These are phyloP conservation scores for Suhomyces bokatorum DNA, from an alignment of 1,139 yeast genomes.

Conservation along the genomic window DNA sequence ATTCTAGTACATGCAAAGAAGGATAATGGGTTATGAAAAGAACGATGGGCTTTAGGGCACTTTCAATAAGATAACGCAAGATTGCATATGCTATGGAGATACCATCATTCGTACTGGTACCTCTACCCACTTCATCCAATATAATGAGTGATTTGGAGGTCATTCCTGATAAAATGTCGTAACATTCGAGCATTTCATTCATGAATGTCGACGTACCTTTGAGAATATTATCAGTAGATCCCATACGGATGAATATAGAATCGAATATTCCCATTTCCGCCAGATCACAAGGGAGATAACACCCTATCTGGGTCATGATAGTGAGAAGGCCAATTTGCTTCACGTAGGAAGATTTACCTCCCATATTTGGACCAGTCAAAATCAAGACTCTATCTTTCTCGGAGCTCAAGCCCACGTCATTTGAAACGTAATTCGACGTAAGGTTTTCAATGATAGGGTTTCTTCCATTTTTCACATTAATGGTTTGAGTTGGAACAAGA, in stretches of 20 bases:
- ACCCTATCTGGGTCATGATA: slow-evolving; percentile 55
- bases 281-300: slow-evolving; percentile 40
- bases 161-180: slow-evolving; percentile 48
- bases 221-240: slow-evolving; percentile 70
- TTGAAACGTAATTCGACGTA: slow-evolving; percentile 59
- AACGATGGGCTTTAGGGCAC: slow-evolving; percentile 51
- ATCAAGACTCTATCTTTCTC: slow-evolving; percentile 54
- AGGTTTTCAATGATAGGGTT: slow-evolving; percentile 78
- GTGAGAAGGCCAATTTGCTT: slow-evolving; percentile 61
- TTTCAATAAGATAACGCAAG: slow-evolving; percentile 57
- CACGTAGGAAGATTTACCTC: slow-evolving; percentile 72
- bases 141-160: slow-evolving; percentile 57
- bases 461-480: slow-evolving; percentile 56
- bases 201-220: slow-evolving; percentile 74
- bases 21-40: slow-evolving; percentile 90
- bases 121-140: slow-evolving; percentile 70
- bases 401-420: slow-evolving; percentile 55
- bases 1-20: slow-evolving; percentile 56
- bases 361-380: slow-evolving; percentile 78
- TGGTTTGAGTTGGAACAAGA: slow-evolving; percentile 47
- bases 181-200: slow-evolving; percentile 71
- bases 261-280: slow-evolving; percentile 62
- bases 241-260: slow-evolving; percentile 61
- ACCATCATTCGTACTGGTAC: slow-evolving; percentile 90
- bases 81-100: slow-evolving; percentile 82